phyloP scores from a whole-genome alignment of 495 filamentous ascomycete species.

The Penicillium bovifimosum region DNA sequence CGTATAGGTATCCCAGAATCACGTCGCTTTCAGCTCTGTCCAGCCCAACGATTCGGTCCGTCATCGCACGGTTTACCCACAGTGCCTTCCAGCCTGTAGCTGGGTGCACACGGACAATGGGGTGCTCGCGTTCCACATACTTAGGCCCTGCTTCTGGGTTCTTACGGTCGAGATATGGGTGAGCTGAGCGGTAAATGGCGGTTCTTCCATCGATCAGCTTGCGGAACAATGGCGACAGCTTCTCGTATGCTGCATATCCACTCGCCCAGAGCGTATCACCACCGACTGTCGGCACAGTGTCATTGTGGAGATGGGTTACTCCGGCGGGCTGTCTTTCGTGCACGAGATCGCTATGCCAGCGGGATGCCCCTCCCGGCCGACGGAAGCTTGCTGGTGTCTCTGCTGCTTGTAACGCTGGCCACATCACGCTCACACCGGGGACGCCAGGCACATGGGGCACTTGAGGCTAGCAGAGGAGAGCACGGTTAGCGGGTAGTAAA shows the following conservation, averaged over 20 bases:
- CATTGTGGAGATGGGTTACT: constrained; percentile 64
- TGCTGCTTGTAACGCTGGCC: constrained; percentile 57
- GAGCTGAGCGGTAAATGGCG: constrained; percentile 62
- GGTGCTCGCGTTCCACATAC: constrained; percentile 59
- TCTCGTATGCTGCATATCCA: constrained; percentile 66
- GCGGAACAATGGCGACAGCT: constrained; percentile 63
- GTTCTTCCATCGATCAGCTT: constrained; percentile 64
- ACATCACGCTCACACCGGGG: constrained; percentile 60
- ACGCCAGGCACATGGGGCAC: constrained; percentile 63
- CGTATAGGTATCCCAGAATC: constrained; percentile 60
- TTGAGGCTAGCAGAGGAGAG: constrained; percentile 48
- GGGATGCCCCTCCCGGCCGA: constrained; percentile 56
- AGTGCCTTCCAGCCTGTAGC: constrained; percentile 67
- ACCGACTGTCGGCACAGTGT: constrained; percentile 56
- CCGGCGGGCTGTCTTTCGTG: constrained; percentile 67
- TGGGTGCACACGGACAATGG: constrained; percentile 65
- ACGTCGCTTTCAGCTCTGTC: constrained; percentile 62
- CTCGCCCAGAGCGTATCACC: constrained; percentile 70
- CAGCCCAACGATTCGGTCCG: constrained; percentile 57
- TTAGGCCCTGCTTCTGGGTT: constrained; percentile 56
- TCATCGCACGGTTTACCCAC: constrained; percentile 65
- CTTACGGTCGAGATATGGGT: constrained; percentile 61
- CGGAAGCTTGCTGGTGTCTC: constrained; percentile 54
- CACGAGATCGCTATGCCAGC: constrained; percentile 68
- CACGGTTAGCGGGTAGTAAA: not conserved